Conservation (phyloP, 139 green algal genomes). For the Chlamydomonas schloesseri region DNA sequence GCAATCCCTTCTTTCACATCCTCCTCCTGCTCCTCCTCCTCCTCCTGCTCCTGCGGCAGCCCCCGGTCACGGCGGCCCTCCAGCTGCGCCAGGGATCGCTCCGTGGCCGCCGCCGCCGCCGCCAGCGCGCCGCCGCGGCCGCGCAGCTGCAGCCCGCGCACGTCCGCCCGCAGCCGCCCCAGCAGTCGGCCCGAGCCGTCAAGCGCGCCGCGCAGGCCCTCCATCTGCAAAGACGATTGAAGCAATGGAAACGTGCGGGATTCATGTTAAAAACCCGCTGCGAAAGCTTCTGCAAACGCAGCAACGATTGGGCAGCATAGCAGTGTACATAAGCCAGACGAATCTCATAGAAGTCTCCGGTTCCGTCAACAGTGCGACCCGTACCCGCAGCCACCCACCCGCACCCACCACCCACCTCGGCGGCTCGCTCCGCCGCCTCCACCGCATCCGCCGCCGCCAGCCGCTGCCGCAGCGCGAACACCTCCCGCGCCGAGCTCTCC, state of each 20-base stretch:
- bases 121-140: neutral
- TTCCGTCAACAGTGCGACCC: no score
- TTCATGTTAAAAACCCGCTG: no score
- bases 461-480: slow-evolving; percentile 28
- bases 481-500: slow-evolving; percentile 17
- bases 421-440: slow-evolving; percentile 21
- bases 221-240: neutral
- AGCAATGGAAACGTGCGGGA: no score
- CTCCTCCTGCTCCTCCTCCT: no score
- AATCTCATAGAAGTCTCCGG: no score
- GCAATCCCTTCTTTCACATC: no score
- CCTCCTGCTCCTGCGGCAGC: neutral
- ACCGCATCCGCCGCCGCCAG: slow-evolving; percentile 29
- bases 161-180: neutral
- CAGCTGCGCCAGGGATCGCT: neutral
- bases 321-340: no score
- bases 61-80: neutral
- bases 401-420: neutral
- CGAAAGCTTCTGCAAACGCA: no score
- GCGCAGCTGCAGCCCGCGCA: neutral
- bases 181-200: slow-evolving; percentile 4
- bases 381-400: no score
- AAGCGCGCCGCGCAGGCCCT: neutral
- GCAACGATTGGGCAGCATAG: no score
- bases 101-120: neutral